These are phyloP conservation scores for Hyaloscypha bicolor DNA, from an alignment of 495 filamentous ascomycete species.

Conservation along the genomic window DNA sequence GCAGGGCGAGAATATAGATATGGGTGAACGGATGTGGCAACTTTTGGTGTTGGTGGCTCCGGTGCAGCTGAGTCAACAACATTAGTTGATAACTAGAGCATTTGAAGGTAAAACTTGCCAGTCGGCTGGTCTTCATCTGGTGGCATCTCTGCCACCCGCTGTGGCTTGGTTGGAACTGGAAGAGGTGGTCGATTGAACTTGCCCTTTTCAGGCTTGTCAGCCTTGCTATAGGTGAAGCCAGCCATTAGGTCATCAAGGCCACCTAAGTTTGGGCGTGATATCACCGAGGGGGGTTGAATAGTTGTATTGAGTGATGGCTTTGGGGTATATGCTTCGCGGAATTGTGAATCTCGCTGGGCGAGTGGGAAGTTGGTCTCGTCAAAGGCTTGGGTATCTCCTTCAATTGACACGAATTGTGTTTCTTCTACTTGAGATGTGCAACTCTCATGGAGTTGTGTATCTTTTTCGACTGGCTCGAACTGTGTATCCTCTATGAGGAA, in stretches of 20 bases:
- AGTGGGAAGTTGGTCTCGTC: not conserved
- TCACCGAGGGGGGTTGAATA: not conserved
- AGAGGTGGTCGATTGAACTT: not conserved
- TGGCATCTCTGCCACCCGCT: not conserved
- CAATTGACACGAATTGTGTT: not conserved
- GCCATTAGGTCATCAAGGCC: not conserved
- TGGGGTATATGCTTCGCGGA: not conserved
- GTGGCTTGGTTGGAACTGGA: not conserved
- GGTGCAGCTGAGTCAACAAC: not conserved
- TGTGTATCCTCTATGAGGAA: not conserved
- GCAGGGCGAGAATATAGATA: not conserved
- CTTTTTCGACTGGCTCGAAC: not conserved
- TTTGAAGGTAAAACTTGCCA: not conserved
- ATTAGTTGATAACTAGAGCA: not conserved
- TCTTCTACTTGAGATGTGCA: not conserved
- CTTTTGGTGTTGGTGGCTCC: not conserved
- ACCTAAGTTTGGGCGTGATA: not conserved
- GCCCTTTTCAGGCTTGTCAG: not conserved
- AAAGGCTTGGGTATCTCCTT: not conserved
- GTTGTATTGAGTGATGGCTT: not conserved
- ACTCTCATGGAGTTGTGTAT: not conserved
- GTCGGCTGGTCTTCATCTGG: not conserved
- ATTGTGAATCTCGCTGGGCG: not conserved
- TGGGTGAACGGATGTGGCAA: not conserved
- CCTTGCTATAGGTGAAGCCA: not conserved